Conservation (phyloP, 2,329 filamentous ascomycete genomes). For the Alternaria solani region DNA sequence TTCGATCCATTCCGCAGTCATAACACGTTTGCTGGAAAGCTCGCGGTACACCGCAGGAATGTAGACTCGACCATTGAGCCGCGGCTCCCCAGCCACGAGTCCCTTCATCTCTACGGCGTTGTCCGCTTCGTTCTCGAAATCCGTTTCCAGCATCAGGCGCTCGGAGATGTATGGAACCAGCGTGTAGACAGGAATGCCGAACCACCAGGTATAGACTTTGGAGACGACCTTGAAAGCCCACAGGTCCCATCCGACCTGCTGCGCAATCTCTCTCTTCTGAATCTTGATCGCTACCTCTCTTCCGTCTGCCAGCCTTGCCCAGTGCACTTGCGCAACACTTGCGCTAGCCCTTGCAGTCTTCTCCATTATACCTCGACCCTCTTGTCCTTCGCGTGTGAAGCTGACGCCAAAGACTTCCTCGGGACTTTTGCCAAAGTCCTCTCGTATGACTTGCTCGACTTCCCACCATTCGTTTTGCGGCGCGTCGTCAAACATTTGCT, state of each 20-base stretch:
- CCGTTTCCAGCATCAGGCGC: conserved; percentile 89
- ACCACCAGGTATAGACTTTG: conserved; percentile 83
- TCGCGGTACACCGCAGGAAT: conserved; percentile 86
- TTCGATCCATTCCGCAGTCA: conserved; percentile 98
- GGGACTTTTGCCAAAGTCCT: conserved; percentile 83
- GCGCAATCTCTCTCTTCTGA: conserved; percentile 91
- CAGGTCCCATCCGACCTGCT: conserved; percentile 92
- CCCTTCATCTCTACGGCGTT: conserved; percentile 86
- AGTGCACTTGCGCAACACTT: conserved; percentile 96
- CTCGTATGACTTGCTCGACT: conserved; percentile 81
- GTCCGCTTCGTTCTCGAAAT: conserved; percentile 89
- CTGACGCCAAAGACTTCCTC: conserved; percentile 94
- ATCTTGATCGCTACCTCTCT: conserved; percentile 95
- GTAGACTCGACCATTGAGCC: conserved; percentile 82
- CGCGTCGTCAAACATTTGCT: conserved; percentile 96
- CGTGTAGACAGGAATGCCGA: conserved; percentile 90
- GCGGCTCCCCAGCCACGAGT: conserved; percentile 77
- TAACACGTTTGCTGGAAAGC: conserved; percentile 80
- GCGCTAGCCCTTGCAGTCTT: conserved; percentile 79
- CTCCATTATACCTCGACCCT: conserved; percentile 72
- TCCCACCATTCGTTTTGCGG: conserved; percentile 90
- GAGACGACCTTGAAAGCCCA: conserved; percentile 95
- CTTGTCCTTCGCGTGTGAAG: conserved; percentile 67
- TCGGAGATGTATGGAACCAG: conserved; percentile 93
- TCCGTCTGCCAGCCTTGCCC: conserved; percentile 85